Evolutionary conservation across 1,284 basidiomycete species (phyloP).

Genomic region (Pulchroboletus neoregius): DNA sequence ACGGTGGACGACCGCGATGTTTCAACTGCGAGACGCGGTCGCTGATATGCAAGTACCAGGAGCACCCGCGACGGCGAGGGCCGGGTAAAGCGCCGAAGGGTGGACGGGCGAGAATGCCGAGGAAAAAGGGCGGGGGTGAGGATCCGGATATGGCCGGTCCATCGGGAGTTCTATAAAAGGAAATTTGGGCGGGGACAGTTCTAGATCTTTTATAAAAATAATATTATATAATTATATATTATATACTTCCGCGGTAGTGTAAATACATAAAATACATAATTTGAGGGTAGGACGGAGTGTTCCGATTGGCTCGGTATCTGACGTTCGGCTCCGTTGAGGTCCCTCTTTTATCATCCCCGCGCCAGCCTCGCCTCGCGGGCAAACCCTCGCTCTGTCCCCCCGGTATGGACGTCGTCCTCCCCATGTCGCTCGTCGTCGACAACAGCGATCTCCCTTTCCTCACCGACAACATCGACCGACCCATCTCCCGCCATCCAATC

Average conservation of each 20-base stretch:
- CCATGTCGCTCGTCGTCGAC: conserved; percentile 35
- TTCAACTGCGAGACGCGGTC: conserved; percentile 51
- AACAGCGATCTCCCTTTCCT: conserved; percentile 23
- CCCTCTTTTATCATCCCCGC: conserved; percentile 39
- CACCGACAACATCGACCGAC: conserved; percentile 18
- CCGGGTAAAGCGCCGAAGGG: conserved; percentile 65
- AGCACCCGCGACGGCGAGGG: conserved; percentile 55
- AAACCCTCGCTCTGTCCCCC: conserved; percentile 35
- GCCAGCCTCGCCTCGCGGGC: conserved; percentile 39
- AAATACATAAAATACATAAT: conserved; percentile 21
- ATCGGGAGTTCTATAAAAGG: conserved; percentile 29
- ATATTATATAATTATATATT: conserved; percentile 26
- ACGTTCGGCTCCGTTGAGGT: conserved; percentile 37
- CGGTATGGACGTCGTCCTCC: conserved; percentile 14
- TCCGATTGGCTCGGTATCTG: conserved; percentile 39
- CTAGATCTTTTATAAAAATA: conserved; percentile 22
- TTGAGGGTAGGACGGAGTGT: conserved; percentile 12
- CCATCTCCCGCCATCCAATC: conserved; percentile 8
- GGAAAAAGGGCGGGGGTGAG: conserved; percentile 22
- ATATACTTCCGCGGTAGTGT: conserved; percentile 31
- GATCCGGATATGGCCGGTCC: conserved; percentile 28
- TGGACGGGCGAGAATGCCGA: conserved; percentile 28
- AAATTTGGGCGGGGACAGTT: conserved; percentile 11
- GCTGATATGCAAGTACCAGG: conserved; percentile 52
- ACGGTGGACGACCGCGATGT: conserved; percentile 59